phyloP scores from a whole-genome alignment of 768 basidiomycete species.

The Boletus reticuloceps region DNA sequence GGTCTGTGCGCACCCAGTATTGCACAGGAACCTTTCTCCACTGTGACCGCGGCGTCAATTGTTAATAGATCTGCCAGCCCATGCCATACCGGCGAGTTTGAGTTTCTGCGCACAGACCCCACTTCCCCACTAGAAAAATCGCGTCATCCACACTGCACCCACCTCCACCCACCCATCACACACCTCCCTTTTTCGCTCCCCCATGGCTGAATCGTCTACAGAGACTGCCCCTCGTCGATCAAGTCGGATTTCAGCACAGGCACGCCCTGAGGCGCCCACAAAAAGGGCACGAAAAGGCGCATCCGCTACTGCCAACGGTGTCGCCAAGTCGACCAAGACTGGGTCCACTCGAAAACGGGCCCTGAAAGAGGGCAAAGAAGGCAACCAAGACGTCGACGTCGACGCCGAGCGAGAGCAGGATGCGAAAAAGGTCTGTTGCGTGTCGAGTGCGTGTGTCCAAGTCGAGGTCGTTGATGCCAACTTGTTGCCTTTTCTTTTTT shows the following conservation, averaged over 20 bases:
- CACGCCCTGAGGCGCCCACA: conserved; percentile 32
- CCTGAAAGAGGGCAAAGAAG: conserved; percentile 20
- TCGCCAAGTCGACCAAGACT: conserved; percentile 29
- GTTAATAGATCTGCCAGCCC: conserved; percentile 11
- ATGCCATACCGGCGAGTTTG: conserved; percentile 16
- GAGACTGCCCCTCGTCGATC: conserved; percentile 51
- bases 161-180: not conserved
- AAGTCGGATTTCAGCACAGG: conserved; percentile 50
- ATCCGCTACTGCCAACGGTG: conserved; percentile 16
- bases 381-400: conserved; percentile 12
- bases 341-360: conserved; percentile 37
- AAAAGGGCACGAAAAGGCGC: conserved; percentile 15
- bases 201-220: conserved; percentile 10
- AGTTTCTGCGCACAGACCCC: conserved; percentile 26
- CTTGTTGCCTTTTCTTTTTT: not conserved
- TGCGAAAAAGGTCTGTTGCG: conserved; percentile 25
- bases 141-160: conserved; percentile 7
- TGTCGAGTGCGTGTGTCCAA: not conserved
- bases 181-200: not conserved
- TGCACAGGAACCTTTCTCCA: not conserved
- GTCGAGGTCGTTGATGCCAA: not conserved
- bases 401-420: conserved; percentile 14
- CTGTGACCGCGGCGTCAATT: conserved; percentile 14
- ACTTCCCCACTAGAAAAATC: conserved; percentile 3
- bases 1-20: conserved; percentile 7